Evolutionary conservation across 352 stramenopile genomes (phyloP).

Genomic region (Phytophthora podocarpi): DNA sequence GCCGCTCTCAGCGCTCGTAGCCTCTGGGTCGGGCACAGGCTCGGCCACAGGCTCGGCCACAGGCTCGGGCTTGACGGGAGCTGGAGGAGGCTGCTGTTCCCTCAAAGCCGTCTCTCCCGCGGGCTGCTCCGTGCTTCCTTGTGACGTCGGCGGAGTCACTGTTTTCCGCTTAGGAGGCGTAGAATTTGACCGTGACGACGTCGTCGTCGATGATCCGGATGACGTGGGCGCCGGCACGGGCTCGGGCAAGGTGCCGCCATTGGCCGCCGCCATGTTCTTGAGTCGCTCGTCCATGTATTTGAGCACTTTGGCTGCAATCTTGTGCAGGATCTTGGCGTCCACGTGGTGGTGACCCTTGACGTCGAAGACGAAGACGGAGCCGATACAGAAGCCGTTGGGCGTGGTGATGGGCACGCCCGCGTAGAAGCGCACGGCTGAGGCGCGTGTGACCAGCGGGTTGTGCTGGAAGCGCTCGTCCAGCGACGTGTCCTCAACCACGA

Average conservation of each 20-base stretch:
- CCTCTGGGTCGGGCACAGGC: conserved; percentile 14
- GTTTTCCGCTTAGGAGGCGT: conserved; percentile 24
- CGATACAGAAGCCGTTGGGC: conserved; percentile 77
- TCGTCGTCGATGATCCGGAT: conserved; percentile 29
- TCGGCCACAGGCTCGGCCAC: conserved; percentile 23
- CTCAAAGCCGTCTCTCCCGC: conserved; percentile 61
- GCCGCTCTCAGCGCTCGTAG: conserved; percentile 33
- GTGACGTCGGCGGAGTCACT: conserved; percentile 30
- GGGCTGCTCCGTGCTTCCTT: conserved; percentile 45
- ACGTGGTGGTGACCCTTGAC: conserved; percentile 80
- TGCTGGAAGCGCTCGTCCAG: conserved; percentile 82
- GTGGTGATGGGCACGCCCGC: conserved; percentile 83
- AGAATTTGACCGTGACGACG: conserved; percentile 31
- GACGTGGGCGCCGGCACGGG: conserved; percentile 3
- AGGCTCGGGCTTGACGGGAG: conserved; percentile 42
- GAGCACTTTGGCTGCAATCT: conserved; percentile 86
- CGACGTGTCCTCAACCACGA: conserved; percentile 86
- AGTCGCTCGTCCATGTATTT: conserved; percentile 90
- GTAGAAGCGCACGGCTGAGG: conserved; percentile 85
- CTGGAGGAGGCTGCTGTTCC: conserved; percentile 45
- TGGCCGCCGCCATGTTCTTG: conserved; percentile 46
- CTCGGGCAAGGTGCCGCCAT: conserved; percentile 16
- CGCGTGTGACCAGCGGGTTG: conserved; percentile 84
- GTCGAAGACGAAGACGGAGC: conserved; percentile 87
- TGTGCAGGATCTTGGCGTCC: conserved; percentile 85